phyloP scores from a whole-genome alignment of 495 filamentous ascomycete genomes.

The Choiromyces venosus region DNA sequence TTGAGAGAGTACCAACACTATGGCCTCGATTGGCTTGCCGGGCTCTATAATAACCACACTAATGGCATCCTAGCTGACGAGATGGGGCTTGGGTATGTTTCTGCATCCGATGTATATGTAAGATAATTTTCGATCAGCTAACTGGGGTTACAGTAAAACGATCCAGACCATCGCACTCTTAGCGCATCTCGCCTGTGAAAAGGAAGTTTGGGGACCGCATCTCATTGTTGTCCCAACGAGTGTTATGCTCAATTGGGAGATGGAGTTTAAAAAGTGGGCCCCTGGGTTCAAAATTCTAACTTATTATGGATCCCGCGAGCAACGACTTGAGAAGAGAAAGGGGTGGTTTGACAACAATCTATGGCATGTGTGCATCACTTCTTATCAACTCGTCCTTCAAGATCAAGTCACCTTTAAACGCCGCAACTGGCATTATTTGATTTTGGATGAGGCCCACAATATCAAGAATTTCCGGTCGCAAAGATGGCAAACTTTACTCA shows the following conservation, averaged over 20 bases:
- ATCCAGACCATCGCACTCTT: slow-evolving; percentile 96
- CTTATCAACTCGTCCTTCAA: slow-evolving; percentile 90
- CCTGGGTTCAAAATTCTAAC: slow-evolving; percentile 97
- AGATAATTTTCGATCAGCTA: slow-evolving; percentile 21
- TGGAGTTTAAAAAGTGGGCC: slow-evolving; percentile 99
- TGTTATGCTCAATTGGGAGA: slow-evolving; percentile 99
- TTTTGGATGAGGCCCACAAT: slow-evolving; percentile 97
- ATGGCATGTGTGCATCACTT: slow-evolving; percentile 96
- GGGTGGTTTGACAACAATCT: slow-evolving; percentile 86
- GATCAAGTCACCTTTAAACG: slow-evolving; percentile 91
- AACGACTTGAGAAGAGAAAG: slow-evolving; percentile 80
- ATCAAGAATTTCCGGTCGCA: slow-evolving; percentile 99
- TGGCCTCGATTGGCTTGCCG: slow-evolving; percentile 93
- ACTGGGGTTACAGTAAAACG: slow-evolving; percentile 57
- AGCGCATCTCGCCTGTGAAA: slow-evolving; percentile 85
- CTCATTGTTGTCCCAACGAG: slow-evolving; percentile 94
- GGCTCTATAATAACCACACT: slow-evolving; percentile 81
- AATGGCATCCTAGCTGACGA: slow-evolving; percentile 99
- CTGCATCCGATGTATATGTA: slow-evolving; percentile 12
- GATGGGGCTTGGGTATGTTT: slow-evolving; percentile 76
- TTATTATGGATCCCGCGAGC: slow-evolving; percentile 90
- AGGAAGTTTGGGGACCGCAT: slow-evolving; percentile 93
- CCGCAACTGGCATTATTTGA: slow-evolving; percentile 95
- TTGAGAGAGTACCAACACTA: slow-evolving; percentile 95
- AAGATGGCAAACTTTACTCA: slow-evolving; percentile 89